Base-by-base conservation (phyloP, 371 early-diverging fungal species). In the Mucor piriformis region DNA sequence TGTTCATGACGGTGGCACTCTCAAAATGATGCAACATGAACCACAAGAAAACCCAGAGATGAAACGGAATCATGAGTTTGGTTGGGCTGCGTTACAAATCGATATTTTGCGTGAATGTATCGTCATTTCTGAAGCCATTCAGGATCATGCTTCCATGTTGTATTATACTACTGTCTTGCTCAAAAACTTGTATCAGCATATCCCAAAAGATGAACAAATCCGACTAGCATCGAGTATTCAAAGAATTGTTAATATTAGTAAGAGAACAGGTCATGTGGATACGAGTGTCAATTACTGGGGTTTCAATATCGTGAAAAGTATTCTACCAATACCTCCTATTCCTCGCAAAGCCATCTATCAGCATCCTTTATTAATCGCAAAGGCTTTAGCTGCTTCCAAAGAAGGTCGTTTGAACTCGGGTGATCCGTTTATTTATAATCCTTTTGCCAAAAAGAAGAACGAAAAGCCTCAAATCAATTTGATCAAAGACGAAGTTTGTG, bases 11-110 rank as follows among this genome's bases (percentile, higher is more conserved):
- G 67, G 67, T 0, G 67, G 67, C 1, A 50, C 67, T 2, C 34
- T 67, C 4, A 27, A 63, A 15, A 57, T 66, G 42, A 44, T 66
- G 54, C 18, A 44, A 59, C 12, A 42, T 6, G 15, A 40, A 52
- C 16, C 24, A 57, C 6, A 32, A 43, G 23, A 38, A 3, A 11
- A 13, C n/a, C 21, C 32, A 44, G 32, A 50, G 25, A 40, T 49
- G 23, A 13, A 42, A 34, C 18, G 33, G 18, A 15, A 29, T 21
- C 10, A 54, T 42, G 15, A 50, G 1, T 82, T 82, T 67, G 94
- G 94, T 3, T 93, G 93, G 93, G 87, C 92, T 20, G 84, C 75
- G 12, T 62, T 94, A 16, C 93, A 92, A 66, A 87, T 91, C 50
- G 88, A 86, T 65, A 85, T 89, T 10, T 62, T 93, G 23, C 81